Evolutionary conservation across 176 grass and related monocot genomes (phyloP), one percentile per base, ranked within the genome.

Genomic region (Microstegium vimineum): DNA sequence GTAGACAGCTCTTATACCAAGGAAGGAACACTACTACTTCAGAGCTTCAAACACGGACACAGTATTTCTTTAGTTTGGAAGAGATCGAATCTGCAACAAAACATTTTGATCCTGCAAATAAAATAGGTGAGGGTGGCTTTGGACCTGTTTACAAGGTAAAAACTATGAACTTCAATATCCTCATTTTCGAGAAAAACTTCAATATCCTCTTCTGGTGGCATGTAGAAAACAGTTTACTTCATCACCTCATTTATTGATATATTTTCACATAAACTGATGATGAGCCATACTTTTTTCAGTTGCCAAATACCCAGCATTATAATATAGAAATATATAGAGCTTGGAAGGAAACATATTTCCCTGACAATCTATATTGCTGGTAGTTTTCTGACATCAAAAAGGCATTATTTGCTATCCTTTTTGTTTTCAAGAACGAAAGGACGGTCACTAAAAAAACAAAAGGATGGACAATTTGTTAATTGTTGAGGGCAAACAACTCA

Each of bases 131-230:
- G 75, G 92, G 92, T 60, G 92, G 89, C 42, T 94, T 94, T 85
- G 92, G 92, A 86, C 86, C 92, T 62, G 92, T 94, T 42, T 94
- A 91, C 84, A 94, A 91, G 89, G 92, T 94, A 89, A 89, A 56
- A 75, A 74, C 32, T 16, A 61, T 37, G 31, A 68, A 81, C 52
- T 78, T 66, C 30, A 42, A 43, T 69, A 34, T 67, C 25, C 35
- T 57, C 31, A n/a, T n/a, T n/a, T n/a, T n/a, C n/a, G n/a, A n/a
- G n/a, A n/a, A n/a, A n/a, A 68, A 81, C 52, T 78, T 66, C 30
- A 42, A 43, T 69, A 34, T 67, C 25, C 35, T 57, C 31, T 64
- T 84, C 37, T 68, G 5, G 35, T 74, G 9, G 10, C 20, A 30
- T 73, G 27, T 2, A 40, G n/a, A 67, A 86, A 63, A 28, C 33